A percentile compares a stretch with the other conserved stretches of the same genome.
phyloP scores from a whole-genome alignment of 129 eudicot genomes.

The Heracleum sosnowskyi region DNA sequence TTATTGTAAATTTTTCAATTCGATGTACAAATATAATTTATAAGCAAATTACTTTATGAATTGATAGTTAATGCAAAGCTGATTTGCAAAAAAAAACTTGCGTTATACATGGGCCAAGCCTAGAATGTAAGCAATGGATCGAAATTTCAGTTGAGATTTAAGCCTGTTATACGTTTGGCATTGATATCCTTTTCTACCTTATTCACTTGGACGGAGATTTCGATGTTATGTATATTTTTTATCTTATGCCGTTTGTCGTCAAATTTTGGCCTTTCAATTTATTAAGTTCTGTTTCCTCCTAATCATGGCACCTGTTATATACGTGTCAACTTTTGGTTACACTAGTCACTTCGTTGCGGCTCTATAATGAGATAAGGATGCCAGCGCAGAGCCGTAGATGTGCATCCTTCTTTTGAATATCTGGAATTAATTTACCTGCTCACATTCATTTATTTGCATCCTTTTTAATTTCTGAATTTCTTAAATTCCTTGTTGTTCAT shows the following conservation, averaged over 20 bases:
- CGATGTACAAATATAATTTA: not conserved
- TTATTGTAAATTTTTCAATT: not conserved
- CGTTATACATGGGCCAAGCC: conserved; percentile 1
- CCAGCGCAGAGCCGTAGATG: conserved; percentile 19
- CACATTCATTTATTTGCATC: conserved; percentile 13
- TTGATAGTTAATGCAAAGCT: not conserved
- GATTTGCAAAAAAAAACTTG: not conserved
- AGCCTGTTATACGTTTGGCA: conserved; percentile 33
- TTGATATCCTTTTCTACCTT: conserved; percentile 23
- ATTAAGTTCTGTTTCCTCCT: conserved; percentile 17
- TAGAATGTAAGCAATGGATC: conserved; percentile 7
- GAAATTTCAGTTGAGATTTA: conserved; percentile 9
- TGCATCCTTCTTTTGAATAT: conserved; percentile 33
- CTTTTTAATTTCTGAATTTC: conserved; percentile 20
- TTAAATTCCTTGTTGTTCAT: conserved; percentile 11
- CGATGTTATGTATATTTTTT: conserved; percentile 11
- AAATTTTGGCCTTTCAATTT: conserved; percentile 15
- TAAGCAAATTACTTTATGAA: not conserved
- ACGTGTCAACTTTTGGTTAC: conserved; percentile 30
- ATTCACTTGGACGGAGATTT: conserved; percentile 4
- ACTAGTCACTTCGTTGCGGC: conserved; percentile 16
- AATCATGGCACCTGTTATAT: conserved; percentile 18
- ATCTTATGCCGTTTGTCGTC: conserved; percentile 16
- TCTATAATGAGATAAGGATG: not conserved
- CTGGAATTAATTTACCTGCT: conserved; percentile 20